Evolutionary conservation across 2,329 filamentous ascomycete species (phyloP).

Genomic region (Botryotinia convoluta): DNA sequence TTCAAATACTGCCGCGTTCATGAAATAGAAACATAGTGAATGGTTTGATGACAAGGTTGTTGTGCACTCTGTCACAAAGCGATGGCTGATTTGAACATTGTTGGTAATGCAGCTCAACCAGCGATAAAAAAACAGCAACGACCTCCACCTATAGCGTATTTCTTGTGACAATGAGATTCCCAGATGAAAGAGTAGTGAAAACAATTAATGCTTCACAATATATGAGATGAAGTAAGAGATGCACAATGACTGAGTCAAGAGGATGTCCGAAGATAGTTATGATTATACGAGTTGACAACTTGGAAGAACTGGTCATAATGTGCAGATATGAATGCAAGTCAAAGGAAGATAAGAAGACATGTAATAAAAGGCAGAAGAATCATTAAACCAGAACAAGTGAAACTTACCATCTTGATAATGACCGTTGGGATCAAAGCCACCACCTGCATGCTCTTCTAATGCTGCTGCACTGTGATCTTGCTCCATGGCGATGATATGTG

Average conservation of each 20-base stretch:
- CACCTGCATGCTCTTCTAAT: not conserved
- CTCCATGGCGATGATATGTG: not conserved
- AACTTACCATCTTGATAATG: constrained; percentile 16
- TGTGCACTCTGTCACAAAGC: not conserved
- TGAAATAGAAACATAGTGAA: not conserved
- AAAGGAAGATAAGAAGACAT: not conserved
- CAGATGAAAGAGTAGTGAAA: not conserved
- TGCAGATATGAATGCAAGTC: not conserved
- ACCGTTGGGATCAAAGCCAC: constrained; percentile 8
- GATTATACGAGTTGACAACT: not conserved
- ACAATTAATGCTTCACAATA: too few species aligned
- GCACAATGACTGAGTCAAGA: not conserved
- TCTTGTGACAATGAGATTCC: not conserved
- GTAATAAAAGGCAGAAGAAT: not conserved
- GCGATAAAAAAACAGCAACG: not conserved
- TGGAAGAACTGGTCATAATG: not conserved
- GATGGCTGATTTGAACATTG: not conserved
- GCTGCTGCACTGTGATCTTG: not conserved
- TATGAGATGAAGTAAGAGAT: not conserved
- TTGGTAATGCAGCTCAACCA: not conserved
- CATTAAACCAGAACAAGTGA: not conserved
- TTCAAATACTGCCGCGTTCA: not conserved
- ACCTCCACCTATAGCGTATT: not conserved
- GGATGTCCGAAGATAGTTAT: not conserved
- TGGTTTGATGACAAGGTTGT: too few species aligned